Evolutionary conservation across 2,329 filamentous ascomycete genomes (phyloP), one percentile per base, ranked within the genome.

Genomic region (Phoma sp.): DNA sequence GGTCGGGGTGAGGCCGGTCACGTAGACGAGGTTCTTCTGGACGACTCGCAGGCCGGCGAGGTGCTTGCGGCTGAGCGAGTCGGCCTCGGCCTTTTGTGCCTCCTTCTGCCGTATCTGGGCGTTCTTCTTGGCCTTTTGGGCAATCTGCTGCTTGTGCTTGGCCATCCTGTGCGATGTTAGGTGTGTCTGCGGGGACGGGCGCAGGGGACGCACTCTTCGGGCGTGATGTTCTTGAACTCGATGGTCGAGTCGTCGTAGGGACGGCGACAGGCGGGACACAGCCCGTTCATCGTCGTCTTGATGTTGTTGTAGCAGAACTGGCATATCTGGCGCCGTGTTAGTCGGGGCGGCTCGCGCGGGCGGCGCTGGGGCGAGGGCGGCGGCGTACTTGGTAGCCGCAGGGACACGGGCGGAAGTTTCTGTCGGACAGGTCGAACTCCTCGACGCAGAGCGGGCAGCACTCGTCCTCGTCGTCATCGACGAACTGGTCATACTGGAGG

Each of bases 241-340:
- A 99, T 98, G 25, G 92, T 96, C 74, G 93, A 93, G 66, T 99
- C 96, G 75, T 97, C 92, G 76, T 99, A 99, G 5, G 92, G 89
- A 74, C 95, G 85, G 77, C 95, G 87, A 75, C 95, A 99, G 64
- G 96, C 96, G n/a, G 95, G 95, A 76, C 95, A 99, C 53, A 97
- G 84, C 29, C 93, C 93, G 73, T 97, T 98, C 84, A 96, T 92
- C 68, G 97, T 97, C 67, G 90, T 96, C 79, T 96, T 96, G 75
- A 99, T 96, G 75, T 98, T 99, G 79, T 99, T 97, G 81, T 93
- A 99, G 80, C 95, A 99, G 78, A 99, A 99, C 81, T 99, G 96
- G 78, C 95, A 99, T 75, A 99, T 93, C 93, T 71, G 53, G 59
- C 34, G 36, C 37, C 15, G 48, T 14, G 59, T 74, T 61, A 74